phyloP scores from a whole-genome alignment of 139 green algal species.

The Klebsormidium nitens region DNA sequence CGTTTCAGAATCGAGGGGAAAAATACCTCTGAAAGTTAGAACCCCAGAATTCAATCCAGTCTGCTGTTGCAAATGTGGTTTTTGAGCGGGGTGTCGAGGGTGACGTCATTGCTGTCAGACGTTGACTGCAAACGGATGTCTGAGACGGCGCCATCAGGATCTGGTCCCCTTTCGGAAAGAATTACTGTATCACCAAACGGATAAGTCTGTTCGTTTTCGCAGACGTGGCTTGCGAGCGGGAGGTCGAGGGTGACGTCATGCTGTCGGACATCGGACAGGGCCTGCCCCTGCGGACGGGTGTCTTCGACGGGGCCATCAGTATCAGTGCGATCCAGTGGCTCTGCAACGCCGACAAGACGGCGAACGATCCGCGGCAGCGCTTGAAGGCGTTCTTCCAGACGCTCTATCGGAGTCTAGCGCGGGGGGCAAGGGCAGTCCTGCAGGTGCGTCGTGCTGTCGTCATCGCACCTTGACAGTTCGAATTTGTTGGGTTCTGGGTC shows the following conservation, averaged over 20 bases:
- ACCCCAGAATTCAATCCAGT: too few relatives aligned
- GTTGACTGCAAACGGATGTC: too few relatives aligned
- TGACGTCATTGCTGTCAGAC: too few relatives aligned
- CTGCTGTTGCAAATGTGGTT: too few relatives aligned
- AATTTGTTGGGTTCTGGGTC: too few relatives aligned
- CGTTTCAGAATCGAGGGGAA: too few relatives aligned
- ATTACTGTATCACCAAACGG: not conserved
- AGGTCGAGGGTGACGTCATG: constrained; percentile 71
- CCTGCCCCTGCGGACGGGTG: constrained; percentile 11
- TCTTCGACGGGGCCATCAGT: constrained; percentile 49
- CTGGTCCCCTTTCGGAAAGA: not conserved
- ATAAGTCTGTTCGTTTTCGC: too few relatives aligned
- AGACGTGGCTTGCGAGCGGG: constrained; percentile 38
- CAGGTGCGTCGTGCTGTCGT: too few relatives aligned
- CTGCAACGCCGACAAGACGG: constrained; percentile 84
- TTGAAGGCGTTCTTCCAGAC: constrained; percentile 82
- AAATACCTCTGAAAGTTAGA: too few relatives aligned
- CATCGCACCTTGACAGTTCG: too few relatives aligned
- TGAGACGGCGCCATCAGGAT: too few relatives aligned
- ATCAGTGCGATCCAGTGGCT: constrained; percentile 75
- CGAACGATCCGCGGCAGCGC: constrained; percentile 67
- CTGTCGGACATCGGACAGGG: constrained; percentile 41
- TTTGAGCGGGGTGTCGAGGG: too few relatives aligned
- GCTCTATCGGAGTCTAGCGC: constrained; percentile 73
- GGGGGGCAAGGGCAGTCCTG: constrained; percentile 75